Conservation (phyloP, 352 stramenopile genomes). For the Pythium sp. region DNA sequence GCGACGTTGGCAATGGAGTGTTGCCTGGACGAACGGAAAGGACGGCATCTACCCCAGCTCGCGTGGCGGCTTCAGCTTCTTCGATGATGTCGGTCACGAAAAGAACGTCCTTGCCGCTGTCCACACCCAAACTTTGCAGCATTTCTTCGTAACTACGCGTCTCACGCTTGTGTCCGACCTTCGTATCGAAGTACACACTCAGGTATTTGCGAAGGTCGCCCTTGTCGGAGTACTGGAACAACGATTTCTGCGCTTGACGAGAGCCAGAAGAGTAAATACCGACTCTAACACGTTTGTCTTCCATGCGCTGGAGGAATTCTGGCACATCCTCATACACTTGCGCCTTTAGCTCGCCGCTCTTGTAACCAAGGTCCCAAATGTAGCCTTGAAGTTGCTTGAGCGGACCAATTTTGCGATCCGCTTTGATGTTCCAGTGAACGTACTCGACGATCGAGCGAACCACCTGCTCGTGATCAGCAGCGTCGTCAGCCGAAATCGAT, state of each 20-base stretch:
- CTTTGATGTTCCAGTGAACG: slow-evolving; percentile 69
- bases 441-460: slow-evolving; percentile 45
- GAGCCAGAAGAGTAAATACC: slow-evolving; percentile 95
- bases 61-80: slow-evolving; percentile 75
- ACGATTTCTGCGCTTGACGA: slow-evolving; percentile 77
- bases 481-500: slow-evolving; percentile 18
- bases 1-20: slow-evolving; percentile 52
- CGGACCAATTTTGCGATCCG: slow-evolving; percentile 81
- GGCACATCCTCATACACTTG: slow-evolving; percentile 92
- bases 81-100: slow-evolving; percentile 89
- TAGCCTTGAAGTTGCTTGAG: slow-evolving; percentile 91
- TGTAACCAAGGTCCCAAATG: slow-evolving; percentile 89
- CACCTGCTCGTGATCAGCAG: slow-evolving; percentile 23
- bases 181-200: slow-evolving; percentile 86
- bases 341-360: slow-evolving; percentile 80
- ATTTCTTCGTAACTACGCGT: slow-evolving; percentile 79
- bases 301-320: slow-evolving; percentile 79
- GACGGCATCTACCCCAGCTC: slow-evolving; percentile 62
- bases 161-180: slow-evolving; percentile 79
- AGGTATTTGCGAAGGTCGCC: slow-evolving; percentile 75
- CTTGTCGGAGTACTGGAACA: slow-evolving; percentile 85
- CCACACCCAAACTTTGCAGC: slow-evolving; percentile 72
- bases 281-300: slow-evolving; percentile 63
- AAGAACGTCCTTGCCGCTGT: slow-evolving; percentile 73
- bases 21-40: slow-evolving; percentile 88